These are phyloP conservation scores for Metarhizium anisopliae DNA, from an alignment of 2,329 filamentous ascomycete genomes.

Conservation along the genomic window DNA sequence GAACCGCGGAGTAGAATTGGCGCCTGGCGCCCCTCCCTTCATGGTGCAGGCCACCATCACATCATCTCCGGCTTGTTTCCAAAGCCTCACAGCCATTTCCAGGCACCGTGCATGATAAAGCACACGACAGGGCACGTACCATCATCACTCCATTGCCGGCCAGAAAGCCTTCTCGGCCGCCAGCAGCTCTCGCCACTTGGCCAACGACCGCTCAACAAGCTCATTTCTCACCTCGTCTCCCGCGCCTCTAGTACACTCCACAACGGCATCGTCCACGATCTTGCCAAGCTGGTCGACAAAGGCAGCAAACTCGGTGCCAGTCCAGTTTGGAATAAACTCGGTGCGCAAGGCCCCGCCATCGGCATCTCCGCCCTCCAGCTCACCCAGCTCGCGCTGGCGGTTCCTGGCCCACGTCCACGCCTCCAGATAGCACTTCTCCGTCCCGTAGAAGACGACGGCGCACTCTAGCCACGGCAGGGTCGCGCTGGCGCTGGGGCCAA, in stretches of 20 bases:
- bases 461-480: constrained; percentile 51
- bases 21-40: too few species aligned
- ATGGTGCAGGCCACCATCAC: neutral
- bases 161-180: constrained; percentile 51
- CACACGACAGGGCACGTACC: too few species aligned
- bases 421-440: constrained; percentile 55
- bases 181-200: constrained; percentile 41
- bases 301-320: constrained; percentile 46
- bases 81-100: neutral
- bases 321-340: constrained; percentile 64
- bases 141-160: constrained; percentile 28
- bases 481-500: constrained; percentile 34
- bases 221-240: constrained; percentile 19
- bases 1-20: too few species aligned
- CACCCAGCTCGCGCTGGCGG: constrained; percentile 18
- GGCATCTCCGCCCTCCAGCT: constrained; percentile 31
- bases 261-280: constrained; percentile 46
- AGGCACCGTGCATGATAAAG: too few species aligned
- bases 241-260: constrained; percentile 25
- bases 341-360: constrained; percentile 57
- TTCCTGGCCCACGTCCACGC: constrained; percentile 46
- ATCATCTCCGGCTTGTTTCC: neutral
- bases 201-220: constrained; percentile 30
- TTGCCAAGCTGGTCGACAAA: constrained; percentile 48
- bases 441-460: constrained; percentile 68